A percentile compares a stretch with the other conserved stretches of the same genome.
phyloP scores from a whole-genome alignment of 768 basidiomycete species.

The Naganishia antarctica region DNA sequence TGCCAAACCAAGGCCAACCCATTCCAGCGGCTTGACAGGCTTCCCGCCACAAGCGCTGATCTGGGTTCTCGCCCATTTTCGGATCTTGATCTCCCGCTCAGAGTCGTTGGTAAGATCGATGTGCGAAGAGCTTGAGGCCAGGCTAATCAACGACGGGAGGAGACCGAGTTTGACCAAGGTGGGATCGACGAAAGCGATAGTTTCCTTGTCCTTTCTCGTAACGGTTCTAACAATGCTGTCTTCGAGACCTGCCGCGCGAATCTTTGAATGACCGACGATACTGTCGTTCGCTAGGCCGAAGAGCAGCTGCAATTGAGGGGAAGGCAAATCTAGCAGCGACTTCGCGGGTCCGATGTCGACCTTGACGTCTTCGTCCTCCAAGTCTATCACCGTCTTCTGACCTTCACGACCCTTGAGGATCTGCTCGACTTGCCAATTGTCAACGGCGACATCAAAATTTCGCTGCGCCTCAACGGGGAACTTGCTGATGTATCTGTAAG shows the following conservation, averaged over 20 bases:
- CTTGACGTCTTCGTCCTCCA: conserved; percentile 2
- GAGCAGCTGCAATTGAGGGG: conserved; percentile 52
- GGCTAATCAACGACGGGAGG: background rate
- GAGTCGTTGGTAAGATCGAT: background rate
- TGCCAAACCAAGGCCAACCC: conserved; percentile 36
- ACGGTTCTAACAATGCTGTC: conserved; percentile 46
- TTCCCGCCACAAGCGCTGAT: conserved; percentile 30
- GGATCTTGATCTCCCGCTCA: background rate
- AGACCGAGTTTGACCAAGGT: conserved; percentile 11
- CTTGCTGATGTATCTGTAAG: conserved; percentile 70
- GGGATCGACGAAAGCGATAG: background rate
- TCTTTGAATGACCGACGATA: conserved; percentile 60
- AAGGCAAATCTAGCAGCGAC: conserved; percentile 27
- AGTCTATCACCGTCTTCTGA: conserved; percentile 22
- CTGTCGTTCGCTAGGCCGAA: conserved; percentile 61
- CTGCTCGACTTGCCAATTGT: conserved; percentile 64
- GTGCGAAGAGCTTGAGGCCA: background rate
- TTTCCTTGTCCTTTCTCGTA: background rate
- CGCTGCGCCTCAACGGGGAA: conserved; percentile 56
- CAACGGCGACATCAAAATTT: conserved; percentile 62
- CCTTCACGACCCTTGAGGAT: conserved; percentile 42
- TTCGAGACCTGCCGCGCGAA: conserved; percentile 40
- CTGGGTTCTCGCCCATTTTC: conserved; percentile 26
- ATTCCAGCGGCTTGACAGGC: conserved; percentile 35
- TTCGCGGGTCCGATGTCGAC: background rate